Conservation (phyloP, 2,329 filamentous ascomycete species). For the Geosmithia flava region DNA sequence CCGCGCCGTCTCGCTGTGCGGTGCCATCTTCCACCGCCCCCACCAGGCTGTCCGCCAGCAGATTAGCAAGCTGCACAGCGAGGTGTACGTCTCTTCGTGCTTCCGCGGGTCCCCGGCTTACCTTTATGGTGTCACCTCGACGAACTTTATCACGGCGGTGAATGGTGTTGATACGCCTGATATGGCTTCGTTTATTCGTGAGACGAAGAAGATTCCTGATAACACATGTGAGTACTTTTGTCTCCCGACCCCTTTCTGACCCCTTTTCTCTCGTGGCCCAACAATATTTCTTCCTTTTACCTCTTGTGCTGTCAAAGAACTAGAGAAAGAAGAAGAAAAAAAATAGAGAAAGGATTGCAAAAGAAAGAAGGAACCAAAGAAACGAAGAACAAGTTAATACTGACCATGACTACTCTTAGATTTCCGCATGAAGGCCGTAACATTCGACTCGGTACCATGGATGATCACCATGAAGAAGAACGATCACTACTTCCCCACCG, state of each 20-base stretch:
- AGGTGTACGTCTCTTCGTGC: conserved; percentile 88
- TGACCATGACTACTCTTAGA: conserved; percentile 30
- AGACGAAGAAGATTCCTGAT: conserved; percentile 80
- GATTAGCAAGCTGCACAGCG: conserved; percentile 90
- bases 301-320: no score
- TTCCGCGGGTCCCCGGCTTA: conserved; percentile 74
- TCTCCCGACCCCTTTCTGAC: no score
- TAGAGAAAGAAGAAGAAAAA: no score
- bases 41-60: conserved; percentile 96
- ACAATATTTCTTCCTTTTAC: no score
- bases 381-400: no score
- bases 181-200: conserved; percentile 65
- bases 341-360: no score
- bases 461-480: conserved; percentile 99
- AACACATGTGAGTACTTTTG: conserved; percentile 65
- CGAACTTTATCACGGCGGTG: conserved; percentile 95
- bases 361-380: no score
- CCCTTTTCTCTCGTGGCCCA: background rate
- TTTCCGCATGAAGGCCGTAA: conserved; percentile 94
- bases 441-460: conserved; percentile 97
- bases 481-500: conserved; percentile 79
- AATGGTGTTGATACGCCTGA: conserved; percentile 81
- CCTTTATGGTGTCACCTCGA: conserved; percentile 85
- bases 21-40: conserved; percentile 81
- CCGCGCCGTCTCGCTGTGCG: conserved; percentile 87